These are phyloP conservation scores for Aspergillus fumigatus DNA, from an alignment of 2,329 filamentous ascomycete genomes.

Conservation along the genomic window DNA sequence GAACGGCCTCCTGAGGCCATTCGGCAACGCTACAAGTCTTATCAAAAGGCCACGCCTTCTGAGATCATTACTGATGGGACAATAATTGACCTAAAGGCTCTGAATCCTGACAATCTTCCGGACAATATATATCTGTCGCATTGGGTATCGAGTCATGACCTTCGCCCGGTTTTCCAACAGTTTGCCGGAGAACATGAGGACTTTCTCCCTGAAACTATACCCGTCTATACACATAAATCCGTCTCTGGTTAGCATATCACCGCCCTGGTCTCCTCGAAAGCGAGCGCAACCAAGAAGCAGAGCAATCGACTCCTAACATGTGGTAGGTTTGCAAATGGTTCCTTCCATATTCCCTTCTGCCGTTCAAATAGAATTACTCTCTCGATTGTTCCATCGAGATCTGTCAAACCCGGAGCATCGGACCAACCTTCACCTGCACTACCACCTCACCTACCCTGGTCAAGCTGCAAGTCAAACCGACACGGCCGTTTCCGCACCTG, in stretches of 20 bases:
- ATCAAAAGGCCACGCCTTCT: constrained; percentile 56
- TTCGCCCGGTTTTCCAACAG: constrained; percentile 29
- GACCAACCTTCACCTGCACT: constrained; percentile 88
- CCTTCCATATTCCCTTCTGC: constrained; percentile 67
- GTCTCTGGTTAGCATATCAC: constrained; percentile 33
- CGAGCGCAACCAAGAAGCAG: constrained; percentile 2
- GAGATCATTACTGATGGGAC: constrained; percentile 51
- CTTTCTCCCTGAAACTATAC: constrained; percentile 22
- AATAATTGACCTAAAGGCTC: constrained; percentile 52
- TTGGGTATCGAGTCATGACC: constrained; percentile 24
- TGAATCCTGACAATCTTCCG: constrained; percentile 30
- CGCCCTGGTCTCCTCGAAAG: constrained; percentile 4
- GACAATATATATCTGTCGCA: constrained; percentile 23
- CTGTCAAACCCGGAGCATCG: constrained; percentile 68
- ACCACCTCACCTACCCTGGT: constrained; percentile 61
- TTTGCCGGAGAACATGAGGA: constrained; percentile 20
- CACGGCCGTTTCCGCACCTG: constrained; percentile 41
- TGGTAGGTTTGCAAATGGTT: constrained; percentile 69
- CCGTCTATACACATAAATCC: constrained; percentile 32
- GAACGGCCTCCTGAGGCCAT: constrained; percentile 70
- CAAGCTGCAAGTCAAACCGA: neutral
- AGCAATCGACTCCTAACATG: constrained; percentile 18
- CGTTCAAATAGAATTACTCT: constrained; percentile 66
- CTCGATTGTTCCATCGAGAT: constrained; percentile 71
- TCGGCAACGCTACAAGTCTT: constrained; percentile 69